Conservation (phyloP, 371 early-diverging fungal species). For the Coemansia sp. region DNA sequence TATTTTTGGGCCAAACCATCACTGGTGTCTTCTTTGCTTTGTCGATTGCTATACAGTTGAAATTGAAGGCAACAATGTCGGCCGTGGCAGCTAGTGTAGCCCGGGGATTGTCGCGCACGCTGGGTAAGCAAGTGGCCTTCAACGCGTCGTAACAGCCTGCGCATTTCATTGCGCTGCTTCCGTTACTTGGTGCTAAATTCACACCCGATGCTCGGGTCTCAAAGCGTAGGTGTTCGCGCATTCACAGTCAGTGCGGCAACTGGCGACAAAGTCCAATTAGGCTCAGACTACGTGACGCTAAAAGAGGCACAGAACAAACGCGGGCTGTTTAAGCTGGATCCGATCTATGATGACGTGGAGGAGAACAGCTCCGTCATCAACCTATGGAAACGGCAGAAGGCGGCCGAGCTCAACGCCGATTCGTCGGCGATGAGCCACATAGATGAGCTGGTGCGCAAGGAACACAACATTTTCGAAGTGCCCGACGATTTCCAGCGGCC, state of each 20-base stretch:
- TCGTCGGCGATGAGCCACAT: conserved; percentile 9
- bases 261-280: neutral
- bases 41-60: neutral
- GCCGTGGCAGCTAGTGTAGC: neutral
- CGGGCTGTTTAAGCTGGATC: conserved; percentile 43
- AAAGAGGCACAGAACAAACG: neutral
- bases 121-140: neutral
- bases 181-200: no score
- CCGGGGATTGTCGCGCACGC: conserved; percentile 1
- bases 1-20: neutral
- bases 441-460: conserved; percentile 18
- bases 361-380: conserved; percentile 51
- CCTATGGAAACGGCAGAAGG: conserved; percentile 51
- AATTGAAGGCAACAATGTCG: conserved; percentile 3
- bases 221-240: conserved; percentile 5
- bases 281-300: neutral
- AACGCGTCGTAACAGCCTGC: neutral
- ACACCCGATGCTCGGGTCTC: neutral
- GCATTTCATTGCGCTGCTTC: neutral
- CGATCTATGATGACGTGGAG: conserved; percentile 46
- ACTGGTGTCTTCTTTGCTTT: neutral
- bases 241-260: conserved; percentile 1
- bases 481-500: conserved; percentile 6
- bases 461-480: conserved; percentile 29
- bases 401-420: conserved; percentile 22